These are phyloP conservation scores for Kickxella alabastrina DNA, from an alignment of 192 early-diverging fungal species.

Conservation along the genomic window DNA sequence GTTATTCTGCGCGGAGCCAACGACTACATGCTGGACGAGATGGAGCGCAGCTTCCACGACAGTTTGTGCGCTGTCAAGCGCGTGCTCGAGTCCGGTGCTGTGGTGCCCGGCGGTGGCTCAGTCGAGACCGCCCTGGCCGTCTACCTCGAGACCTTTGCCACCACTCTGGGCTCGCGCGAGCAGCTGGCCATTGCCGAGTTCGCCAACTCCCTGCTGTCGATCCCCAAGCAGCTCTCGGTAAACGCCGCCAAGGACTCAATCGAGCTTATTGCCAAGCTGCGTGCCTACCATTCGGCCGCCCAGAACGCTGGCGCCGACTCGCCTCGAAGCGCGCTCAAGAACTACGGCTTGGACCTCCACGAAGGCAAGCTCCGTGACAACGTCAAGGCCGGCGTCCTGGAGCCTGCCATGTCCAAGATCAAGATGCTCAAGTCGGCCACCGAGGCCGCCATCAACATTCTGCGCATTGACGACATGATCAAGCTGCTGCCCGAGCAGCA, in stretches of 20 bases:
- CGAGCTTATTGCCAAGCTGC: slow-evolving; percentile 92
- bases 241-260: slow-evolving; percentile 99
- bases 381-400: slow-evolving; percentile 88
- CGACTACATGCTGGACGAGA: slow-evolving; percentile 99
- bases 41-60: slow-evolving; percentile 98
- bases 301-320: slow-evolving; percentile 68
- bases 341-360: slow-evolving; percentile 90
- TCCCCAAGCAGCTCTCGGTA: slow-evolving; percentile 96
- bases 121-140: slow-evolving; percentile 94
- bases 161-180: slow-evolving; percentile 91
- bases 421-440: slow-evolving; percentile 97
- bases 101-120: slow-evolving; percentile 96
- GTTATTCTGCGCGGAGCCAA: slow-evolving; percentile 98
- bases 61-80: slow-evolving; percentile 93
- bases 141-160: slow-evolving; percentile 98
- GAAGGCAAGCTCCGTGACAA: slow-evolving; percentile 93
- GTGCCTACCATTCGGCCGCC: slow-evolving; percentile 92
- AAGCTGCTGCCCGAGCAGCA: slow-evolving; percentile 57
- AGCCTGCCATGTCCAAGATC: slow-evolving; percentile 98
- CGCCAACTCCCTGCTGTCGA: slow-evolving; percentile 88
- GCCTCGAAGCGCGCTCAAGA: slow-evolving; percentile 73
- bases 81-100: slow-evolving; percentile 89
- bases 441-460: slow-evolving; percentile 95
- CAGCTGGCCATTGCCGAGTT: slow-evolving; percentile 98
- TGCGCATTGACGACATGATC: slow-evolving; percentile 94